These are phyloP conservation scores for Rhynchosporium agropyri DNA, from an alignment of 2,329 filamentous ascomycete genomes.

Conservation along the genomic window DNA sequence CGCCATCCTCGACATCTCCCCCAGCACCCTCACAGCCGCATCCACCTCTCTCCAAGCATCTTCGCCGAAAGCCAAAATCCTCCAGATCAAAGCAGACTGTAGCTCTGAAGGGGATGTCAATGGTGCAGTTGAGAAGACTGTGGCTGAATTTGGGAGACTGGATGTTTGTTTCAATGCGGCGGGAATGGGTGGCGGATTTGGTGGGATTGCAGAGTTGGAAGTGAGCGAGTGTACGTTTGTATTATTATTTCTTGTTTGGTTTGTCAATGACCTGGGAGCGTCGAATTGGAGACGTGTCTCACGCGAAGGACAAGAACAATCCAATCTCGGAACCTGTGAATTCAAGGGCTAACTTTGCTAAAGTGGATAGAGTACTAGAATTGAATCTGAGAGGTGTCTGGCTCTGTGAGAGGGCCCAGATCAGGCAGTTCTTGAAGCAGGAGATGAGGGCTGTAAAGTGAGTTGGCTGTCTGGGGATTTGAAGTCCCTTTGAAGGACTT, in stretches of 20 bases:
- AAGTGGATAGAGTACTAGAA: constrained; percentile 40
- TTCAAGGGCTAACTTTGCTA: background rate
- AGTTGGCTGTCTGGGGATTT: background rate
- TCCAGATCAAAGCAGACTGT: constrained; percentile 25
- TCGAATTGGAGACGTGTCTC: too few relatives aligned
- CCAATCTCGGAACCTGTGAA: too few relatives aligned
- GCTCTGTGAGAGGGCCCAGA: constrained; percentile 44
- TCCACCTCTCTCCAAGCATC: background rate
- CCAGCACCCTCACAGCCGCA: constrained; percentile 8
- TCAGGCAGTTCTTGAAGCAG: constrained; percentile 38
- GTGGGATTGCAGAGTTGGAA: constrained; percentile 33
- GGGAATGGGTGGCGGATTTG: constrained; percentile 23
- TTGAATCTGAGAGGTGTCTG: constrained; percentile 45
- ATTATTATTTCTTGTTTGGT: too few relatives aligned
- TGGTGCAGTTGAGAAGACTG: constrained; percentile 38
- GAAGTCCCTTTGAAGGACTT: too few relatives aligned
- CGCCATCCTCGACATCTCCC: constrained; percentile 30
- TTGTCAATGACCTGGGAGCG: too few relatives aligned
- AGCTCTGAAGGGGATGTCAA: constrained; percentile 31
- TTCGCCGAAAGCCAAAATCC: constrained; percentile 6
- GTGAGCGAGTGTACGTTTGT: background rate
- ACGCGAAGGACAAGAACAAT: too few relatives aligned
- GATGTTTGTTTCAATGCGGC: constrained; percentile 60
- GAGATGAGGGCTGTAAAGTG: constrained; percentile 32
- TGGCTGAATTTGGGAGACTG: constrained; percentile 55